Conservation (phyloP, 2,329 filamentous ascomycete genomes). For the Calcarisporium arbuscula region DNA sequence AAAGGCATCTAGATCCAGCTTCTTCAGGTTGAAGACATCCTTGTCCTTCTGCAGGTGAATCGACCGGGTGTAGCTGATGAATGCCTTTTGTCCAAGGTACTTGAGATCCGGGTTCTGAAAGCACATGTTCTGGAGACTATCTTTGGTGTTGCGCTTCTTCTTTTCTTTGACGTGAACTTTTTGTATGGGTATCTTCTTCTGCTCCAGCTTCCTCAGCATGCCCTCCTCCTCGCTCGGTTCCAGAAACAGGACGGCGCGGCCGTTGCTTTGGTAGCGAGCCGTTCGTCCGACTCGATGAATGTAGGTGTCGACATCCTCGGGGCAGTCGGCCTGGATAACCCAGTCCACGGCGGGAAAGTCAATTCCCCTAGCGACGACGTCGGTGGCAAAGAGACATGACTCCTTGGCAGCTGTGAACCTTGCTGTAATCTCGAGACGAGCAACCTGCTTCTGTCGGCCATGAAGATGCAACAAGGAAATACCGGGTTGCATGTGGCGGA, state of each 20-base stretch:
- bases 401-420: conserved; percentile 76
- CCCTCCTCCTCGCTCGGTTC: conserved; percentile 87
- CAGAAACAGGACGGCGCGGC: conserved; percentile 82
- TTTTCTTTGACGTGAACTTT: conserved; percentile 80
- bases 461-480: conserved; percentile 89
- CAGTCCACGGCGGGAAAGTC: conserved; percentile 97
- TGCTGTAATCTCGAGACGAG: conserved; percentile 78
- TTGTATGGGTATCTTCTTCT: conserved; percentile 85
- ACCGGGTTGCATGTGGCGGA: conserved; percentile 89
- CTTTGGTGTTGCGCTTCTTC: conserved; percentile 81
- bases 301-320: conserved; percentile 94
- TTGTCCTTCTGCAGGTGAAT: conserved; percentile 87
- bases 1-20: conserved; percentile 79
- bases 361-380: conserved; percentile 87
- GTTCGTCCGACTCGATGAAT: conserved; percentile 94
- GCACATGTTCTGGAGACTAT: conserved; percentile 87
- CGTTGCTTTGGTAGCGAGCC: conserved; percentile 84
- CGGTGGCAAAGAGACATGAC: conserved; percentile 88
- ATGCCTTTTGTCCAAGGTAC: conserved; percentile 93
- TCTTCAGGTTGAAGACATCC: conserved; percentile 78
- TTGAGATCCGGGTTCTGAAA: conserved; percentile 93
- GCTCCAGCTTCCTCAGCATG: conserved; percentile 79
- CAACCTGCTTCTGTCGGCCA: conserved; percentile 86
- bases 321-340: conserved; percentile 97
- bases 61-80: conserved; percentile 82